Base-by-base conservation (phyloP, 805 yeast genomes). In the Maudiozyma serrabonitensis region DNA sequence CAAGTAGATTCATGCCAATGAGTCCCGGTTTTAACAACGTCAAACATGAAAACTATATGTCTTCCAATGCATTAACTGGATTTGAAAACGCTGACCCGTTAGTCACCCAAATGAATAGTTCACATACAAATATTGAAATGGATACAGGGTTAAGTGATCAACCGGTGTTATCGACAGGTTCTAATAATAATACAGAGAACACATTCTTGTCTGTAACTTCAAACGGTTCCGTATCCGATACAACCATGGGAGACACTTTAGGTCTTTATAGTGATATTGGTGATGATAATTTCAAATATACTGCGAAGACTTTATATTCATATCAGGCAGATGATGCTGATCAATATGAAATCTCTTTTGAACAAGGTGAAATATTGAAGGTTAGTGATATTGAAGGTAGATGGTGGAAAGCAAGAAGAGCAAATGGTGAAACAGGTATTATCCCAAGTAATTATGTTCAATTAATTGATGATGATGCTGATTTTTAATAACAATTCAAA, bases 351-450 rank as follows among this genome's bases (percentile, higher is more conserved):
- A 78, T 91, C 23, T 84, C 95, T 5, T 93, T 91, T 61, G 81
- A 76, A 54, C 88, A 90, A 66, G 96, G 93, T 49, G 98, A 91
- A 67, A 71, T 88, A n/a, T 75, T 91, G 66, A 88, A 83, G 60
- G 95, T 91, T 34, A 87, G 87, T 57, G 97, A 91, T 62, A 87
- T 88, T 50, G 86, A 86, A 56, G 97, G 97, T 43, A 82, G 95
- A 69, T 91, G 99, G 99, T 91, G 98, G 98, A 96, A 89, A 69
- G 97, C 96, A 40, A 80, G 85, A 66, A 79, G 90, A 61, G 75
- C 84, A 8, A 84, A 80, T 57, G 99, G 99, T 34, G 93, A 89
- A 65, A 85, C 88, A 42, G 99, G 98, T 56, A 91, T 91, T 60
- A 89, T 96, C 67, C 98, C 99, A 46, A 84, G 95, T 59, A 93